Base-by-base conservation (phyloP, 2,329 filamentous ascomycete genomes). In the Cladobotryum mycophilum region DNA sequence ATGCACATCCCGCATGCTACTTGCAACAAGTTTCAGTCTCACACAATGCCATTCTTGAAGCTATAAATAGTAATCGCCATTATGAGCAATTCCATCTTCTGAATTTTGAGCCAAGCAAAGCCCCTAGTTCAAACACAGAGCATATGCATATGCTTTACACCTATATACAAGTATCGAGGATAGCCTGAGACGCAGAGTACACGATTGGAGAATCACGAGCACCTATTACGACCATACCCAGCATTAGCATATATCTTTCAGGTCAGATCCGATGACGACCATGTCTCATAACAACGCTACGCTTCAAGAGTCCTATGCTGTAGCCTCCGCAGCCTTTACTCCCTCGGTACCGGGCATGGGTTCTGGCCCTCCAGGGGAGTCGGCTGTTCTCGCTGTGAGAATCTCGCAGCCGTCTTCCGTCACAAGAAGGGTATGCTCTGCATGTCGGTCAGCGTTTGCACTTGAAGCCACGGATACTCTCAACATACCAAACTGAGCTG, bases 401-500 rank as follows among this genome's bases (percentile, higher is more conserved):
- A 95, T 76, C 69, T 95, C 89, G 6, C 90, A 85, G 2, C 89
- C 89, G 58, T 86, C 81, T 62, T 90, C 87, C 0, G 89, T 95
- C 2, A 95, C 88, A 9, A 95, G 74, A 47, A 95, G 72, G 1
- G 88, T 93, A 64, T 95, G 89, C 67, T 95, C 88, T 81, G 58
- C 20, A 41, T 14, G 33, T 6, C 8, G 4, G 46, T 68, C 52
- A 69, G 64, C 47, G 34, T 17, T 2, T 18, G 11, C 12, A 17
- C 45, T n/a, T 20, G 15, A 1, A 34, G 36, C 11, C 25, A 11
- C 13, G 34, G 22, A 17, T 14, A 20, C 45, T n/a, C 35, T 20
- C 12, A 42, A 70, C 83, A 68, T 73, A 89, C 86, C 87, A 64
- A 99, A 99, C 66, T 99, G 93, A 9, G 93, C 93, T 14, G 91